Evolutionary conservation across 768 basidiomycete genomes (phyloP).

Genomic region (Tephrocybe rancida): DNA sequence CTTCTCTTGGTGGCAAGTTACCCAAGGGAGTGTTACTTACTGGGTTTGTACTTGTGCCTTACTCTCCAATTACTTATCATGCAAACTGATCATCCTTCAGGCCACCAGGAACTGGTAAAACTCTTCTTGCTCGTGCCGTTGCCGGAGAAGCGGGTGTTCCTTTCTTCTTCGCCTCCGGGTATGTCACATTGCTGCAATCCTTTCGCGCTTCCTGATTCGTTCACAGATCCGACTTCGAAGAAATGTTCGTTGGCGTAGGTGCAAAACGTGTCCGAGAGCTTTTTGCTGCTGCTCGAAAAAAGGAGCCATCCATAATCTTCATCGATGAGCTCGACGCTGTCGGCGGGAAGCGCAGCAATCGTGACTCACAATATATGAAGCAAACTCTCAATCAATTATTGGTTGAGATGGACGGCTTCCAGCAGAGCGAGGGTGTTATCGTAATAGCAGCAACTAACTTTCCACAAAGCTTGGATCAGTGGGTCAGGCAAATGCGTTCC

Average conservation of each 20-base stretch:
- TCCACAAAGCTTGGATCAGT: conserved; percentile 92
- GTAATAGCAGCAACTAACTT: conserved; percentile 99
- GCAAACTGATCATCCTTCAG: conserved; percentile 24
- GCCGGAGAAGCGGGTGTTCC: conserved; percentile 98
- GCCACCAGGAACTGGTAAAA: conserved; percentile 96
- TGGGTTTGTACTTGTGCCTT: conserved; percentile 48
- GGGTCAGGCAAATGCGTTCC: conserved; percentile 27
- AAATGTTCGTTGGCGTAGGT: conserved; percentile 96
- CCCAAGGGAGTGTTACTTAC: conserved; percentile 92
- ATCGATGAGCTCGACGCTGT: conserved; percentile 97
- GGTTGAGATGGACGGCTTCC: conserved; percentile 97
- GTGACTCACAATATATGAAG: conserved; percentile 89
- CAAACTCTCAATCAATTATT: conserved; percentile 96
- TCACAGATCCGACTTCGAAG: conserved; percentile 90
- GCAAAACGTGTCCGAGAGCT: conserved; percentile 95
- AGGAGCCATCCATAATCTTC: conserved; percentile 96
- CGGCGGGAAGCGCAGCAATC: conserved; percentile 82
- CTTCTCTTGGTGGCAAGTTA: conserved; percentile 89
- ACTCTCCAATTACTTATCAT: neutral
- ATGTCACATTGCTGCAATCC: conserved; percentile 20
- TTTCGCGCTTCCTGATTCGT: conserved; percentile 12
- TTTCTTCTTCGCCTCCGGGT: conserved; percentile 96
- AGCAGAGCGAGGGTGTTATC: conserved; percentile 91
- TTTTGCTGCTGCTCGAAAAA: conserved; percentile 91
- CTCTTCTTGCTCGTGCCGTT: conserved; percentile 94